Percentiles rank a stretch among this genome's conserved stretches.
Conservation (phyloP, 2,329 filamentous ascomycete species). For the Colletotrichum lentis region DNA sequence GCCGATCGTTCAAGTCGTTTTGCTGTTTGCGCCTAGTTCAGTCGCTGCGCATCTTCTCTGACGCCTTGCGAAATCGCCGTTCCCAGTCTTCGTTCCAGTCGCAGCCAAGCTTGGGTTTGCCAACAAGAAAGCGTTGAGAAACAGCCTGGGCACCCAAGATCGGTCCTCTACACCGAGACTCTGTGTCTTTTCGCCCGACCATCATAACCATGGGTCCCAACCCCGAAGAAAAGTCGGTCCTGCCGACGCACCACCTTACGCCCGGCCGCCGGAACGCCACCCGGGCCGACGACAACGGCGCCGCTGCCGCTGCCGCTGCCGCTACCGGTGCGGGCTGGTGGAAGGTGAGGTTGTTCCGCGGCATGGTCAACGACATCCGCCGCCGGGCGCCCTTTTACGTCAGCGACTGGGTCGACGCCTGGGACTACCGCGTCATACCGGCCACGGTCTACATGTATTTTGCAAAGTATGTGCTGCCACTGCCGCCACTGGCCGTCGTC, state of each 20-base stretch:
- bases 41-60: neutral
- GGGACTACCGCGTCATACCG: constrained; percentile 88
- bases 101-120: neutral
- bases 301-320: constrained; percentile 10
- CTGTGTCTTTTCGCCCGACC: neutral
- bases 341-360: constrained; percentile 76
- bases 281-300: neutral
- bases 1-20: constrained; percentile 9
- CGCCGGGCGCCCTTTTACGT: constrained; percentile 78
- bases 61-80: neutral
- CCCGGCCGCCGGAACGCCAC: constrained; percentile 4
- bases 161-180: neutral
- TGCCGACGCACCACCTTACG: constrained; percentile 3
- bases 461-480: constrained; percentile 71
- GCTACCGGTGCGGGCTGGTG: constrained; percentile 64
- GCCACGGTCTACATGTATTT: constrained; percentile 95
- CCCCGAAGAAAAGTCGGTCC: constrained; percentile 22
- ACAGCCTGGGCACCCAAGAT: too few relatives aligned
- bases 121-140: neutral
- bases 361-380: constrained; percentile 81
- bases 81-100: neutral
- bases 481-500: neutral
- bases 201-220: constrained; percentile 24
- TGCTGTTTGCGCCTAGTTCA: neutral
- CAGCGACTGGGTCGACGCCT: constrained; percentile 87